Percentiles rank a stretch among this genome's conserved stretches.
phyloP scores from a whole-genome alignment of 805 yeast genomes.

The Saccharomycopsis malanga region DNA sequence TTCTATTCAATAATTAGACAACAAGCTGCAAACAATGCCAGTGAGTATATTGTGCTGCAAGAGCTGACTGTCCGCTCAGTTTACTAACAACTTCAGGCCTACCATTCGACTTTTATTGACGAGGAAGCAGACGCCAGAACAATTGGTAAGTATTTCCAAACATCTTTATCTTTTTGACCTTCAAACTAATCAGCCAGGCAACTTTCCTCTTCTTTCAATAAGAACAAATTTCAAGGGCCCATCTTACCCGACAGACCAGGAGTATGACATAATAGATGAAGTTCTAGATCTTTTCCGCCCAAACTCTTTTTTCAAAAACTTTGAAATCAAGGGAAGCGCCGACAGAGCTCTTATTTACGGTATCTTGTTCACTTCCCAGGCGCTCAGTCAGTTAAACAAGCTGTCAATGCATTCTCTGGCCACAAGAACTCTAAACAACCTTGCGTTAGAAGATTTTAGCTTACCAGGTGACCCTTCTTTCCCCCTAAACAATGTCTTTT shows the following conservation, averaged over 20 bases:
- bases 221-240: conserved; percentile 87
- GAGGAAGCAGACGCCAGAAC: conserved; percentile 54
- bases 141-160: conserved; percentile 39
- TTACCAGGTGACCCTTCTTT: conserved; percentile 95
- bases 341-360: conserved; percentile 93
- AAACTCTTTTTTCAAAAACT: conserved; percentile 92
- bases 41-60: too few relatives aligned
- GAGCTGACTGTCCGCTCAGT: too few relatives aligned
- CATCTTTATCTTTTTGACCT: not conserved
- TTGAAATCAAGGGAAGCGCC: conserved; percentile 92
- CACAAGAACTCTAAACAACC: conserved; percentile 62
- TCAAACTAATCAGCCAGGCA: conserved; percentile 32
- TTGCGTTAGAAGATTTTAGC: conserved; percentile 80
- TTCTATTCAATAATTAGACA: too few relatives aligned
- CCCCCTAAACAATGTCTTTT: conserved; percentile 75
- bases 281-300: conserved; percentile 87
- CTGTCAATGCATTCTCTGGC: conserved; percentile 52
- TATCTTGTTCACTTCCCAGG: conserved; percentile 79
- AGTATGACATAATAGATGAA: conserved; percentile 91
- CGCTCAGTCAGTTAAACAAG: conserved; percentile 56
- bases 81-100: conserved; percentile 38
- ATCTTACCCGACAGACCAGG: conserved; percentile 66
- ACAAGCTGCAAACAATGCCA: too few relatives aligned
- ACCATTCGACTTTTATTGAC: conserved; percentile 70
- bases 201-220: conserved; percentile 78